A percentile compares a stretch with the other conserved stretches of the same genome.
phyloP scores from a whole-genome alignment of 2,329 filamentous ascomycete species.

The Sporothrix curviconia region DNA sequence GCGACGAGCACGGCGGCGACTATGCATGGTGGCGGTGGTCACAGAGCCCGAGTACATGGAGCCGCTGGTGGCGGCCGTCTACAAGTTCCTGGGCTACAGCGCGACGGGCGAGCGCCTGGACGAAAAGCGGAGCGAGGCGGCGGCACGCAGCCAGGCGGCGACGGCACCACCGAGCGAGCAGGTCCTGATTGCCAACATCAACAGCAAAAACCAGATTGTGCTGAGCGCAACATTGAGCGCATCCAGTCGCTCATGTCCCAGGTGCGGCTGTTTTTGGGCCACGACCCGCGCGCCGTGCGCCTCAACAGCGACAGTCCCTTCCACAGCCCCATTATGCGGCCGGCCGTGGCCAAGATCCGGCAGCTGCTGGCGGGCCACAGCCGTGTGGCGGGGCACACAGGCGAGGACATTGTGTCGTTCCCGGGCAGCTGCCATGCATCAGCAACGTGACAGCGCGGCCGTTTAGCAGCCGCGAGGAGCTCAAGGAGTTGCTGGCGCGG shows the following conservation, averaged over 20 bases:
- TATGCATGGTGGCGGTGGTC: constrained; percentile 90
- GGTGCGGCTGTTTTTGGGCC: constrained; percentile 80
- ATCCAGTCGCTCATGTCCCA: constrained; percentile 79
- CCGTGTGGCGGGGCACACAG: constrained; percentile 44
- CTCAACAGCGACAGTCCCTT: constrained; percentile 86
- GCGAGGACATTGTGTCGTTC: constrained; percentile 64
- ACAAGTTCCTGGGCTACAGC: constrained; percentile 69
- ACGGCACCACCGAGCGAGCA: constrained; percentile 67
- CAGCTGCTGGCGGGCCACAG: constrained; percentile 57
- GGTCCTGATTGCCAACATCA: constrained; percentile 87
- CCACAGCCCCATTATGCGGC: constrained; percentile 86
- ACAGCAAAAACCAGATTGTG: constrained; percentile 94
- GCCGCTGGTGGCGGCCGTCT: constrained; percentile 63
- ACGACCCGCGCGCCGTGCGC: constrained; percentile 81
- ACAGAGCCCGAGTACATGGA: constrained; percentile 74
- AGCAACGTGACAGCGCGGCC: constrained; percentile 81
- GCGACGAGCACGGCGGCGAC: constrained; percentile 63
- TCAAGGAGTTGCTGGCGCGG: constrained; percentile 72
- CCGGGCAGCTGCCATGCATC: constrained; percentile 68
- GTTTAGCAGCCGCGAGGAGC: constrained; percentile 63
- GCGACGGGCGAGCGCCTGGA: constrained; percentile 60
- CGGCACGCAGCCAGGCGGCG: constrained; percentile 30
- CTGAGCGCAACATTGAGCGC: constrained; percentile 74
- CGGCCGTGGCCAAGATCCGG: constrained; percentile 69
- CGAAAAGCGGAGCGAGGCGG: constrained; percentile 40